Evolutionary conservation across 2,329 filamentous ascomycete species (phyloP).

Genomic region (Beauveria varroae): DNA sequence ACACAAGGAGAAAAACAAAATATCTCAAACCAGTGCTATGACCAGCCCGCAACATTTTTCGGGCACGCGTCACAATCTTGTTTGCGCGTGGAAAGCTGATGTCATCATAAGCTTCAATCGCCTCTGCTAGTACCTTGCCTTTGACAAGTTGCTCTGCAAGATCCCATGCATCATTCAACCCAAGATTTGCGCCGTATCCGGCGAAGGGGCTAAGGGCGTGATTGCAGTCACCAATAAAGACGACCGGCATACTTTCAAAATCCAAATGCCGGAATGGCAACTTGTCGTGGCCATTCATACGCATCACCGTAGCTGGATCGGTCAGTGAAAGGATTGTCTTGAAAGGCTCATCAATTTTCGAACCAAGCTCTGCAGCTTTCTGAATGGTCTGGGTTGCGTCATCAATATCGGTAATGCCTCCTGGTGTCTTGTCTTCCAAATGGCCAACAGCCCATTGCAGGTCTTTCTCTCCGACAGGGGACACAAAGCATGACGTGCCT

Average conservation of each 20-base stretch:
- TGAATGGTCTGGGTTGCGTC: slow-evolving; percentile 24
- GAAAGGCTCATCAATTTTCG: slow-evolving; percentile 31
- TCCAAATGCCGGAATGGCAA: slow-evolving; percentile 31
- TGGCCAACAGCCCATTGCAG: slow-evolving; percentile 37
- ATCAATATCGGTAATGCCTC: slow-evolving; percentile 14
- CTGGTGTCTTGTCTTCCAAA: slow-evolving; percentile 16
- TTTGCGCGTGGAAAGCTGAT: slow-evolving; percentile 27
- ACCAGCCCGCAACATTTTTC: slow-evolving; percentile 17
- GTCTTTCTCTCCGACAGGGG: slow-evolving; percentile 32
- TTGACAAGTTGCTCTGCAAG: slow-evolving; percentile 33
- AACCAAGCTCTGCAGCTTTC: slow-evolving; percentile 25
- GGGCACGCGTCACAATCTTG: slow-evolving; percentile 18
- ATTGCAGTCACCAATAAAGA: slow-evolving; percentile 44
- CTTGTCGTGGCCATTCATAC: slow-evolving; percentile 37
- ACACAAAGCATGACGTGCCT: slow-evolving; percentile 36
- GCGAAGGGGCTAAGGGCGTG: slow-evolving; percentile 43
- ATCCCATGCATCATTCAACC: slow-evolving; percentile 38
- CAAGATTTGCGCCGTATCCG: slow-evolving; percentile 41
- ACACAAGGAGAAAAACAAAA: slow-evolving; percentile 16
- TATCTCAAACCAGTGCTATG: slow-evolving; percentile 20
- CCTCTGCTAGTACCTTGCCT: slow-evolving; percentile 18
- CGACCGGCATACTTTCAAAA: slow-evolving; percentile 19
- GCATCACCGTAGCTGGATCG: slow-evolving; percentile 27
- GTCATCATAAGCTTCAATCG: slow-evolving; percentile 28
- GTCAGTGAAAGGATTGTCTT: slow-evolving; percentile 30